These are phyloP conservation scores for Hericium rajendrae DNA, from an alignment of 768 basidiomycete species.

Conservation along the genomic window DNA sequence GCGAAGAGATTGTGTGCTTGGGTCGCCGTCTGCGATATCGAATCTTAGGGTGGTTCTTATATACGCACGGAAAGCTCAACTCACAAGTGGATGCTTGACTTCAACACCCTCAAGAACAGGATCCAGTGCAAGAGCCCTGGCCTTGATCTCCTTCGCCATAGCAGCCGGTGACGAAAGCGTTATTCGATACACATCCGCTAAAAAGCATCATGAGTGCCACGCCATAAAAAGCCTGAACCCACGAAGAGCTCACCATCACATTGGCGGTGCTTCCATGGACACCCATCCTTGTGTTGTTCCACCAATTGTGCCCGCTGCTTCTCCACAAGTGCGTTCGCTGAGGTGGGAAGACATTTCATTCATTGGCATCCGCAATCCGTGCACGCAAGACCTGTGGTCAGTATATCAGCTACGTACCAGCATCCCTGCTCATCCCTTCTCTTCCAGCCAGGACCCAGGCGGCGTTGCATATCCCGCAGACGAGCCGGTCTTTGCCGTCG, in stretches of 20 bases:
- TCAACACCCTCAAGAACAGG: slow-evolving; percentile 41
- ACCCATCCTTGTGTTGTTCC: slow-evolving; percentile 67
- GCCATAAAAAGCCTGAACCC: neutral
- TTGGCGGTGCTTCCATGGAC: slow-evolving; percentile 76
- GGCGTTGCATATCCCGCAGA: slow-evolving; percentile 60
- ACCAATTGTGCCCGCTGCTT: slow-evolving; percentile 62
- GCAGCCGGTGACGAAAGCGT: slow-evolving; percentile 57
- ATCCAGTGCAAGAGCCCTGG: slow-evolving; percentile 43
- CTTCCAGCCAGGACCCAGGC: slow-evolving; percentile 68
- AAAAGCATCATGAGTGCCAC: neutral
- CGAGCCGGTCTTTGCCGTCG: slow-evolving; percentile 69
- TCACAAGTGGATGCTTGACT: slow-evolving; percentile 68
- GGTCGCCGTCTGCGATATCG: slow-evolving; percentile 36
- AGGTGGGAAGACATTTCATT: slow-evolving; percentile 3
- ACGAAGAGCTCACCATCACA: slow-evolving; percentile 52
- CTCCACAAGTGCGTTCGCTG: slow-evolving; percentile 63
- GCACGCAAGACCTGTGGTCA: slow-evolving; percentile 7
- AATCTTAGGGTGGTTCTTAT: neutral
- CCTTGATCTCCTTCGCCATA: slow-evolving; percentile 53
- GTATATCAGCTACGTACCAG: slow-evolving; percentile 47
- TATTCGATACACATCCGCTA: slow-evolving; percentile 31
- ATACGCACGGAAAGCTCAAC: slow-evolving; percentile 11
- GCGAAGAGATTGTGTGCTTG: slow-evolving; percentile 47
- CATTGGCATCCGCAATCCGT: neutral
- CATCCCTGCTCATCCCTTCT: slow-evolving; percentile 66